Base-by-base conservation (phyloP, 179 eudicot species). In the Camellia oleifera region DNA sequence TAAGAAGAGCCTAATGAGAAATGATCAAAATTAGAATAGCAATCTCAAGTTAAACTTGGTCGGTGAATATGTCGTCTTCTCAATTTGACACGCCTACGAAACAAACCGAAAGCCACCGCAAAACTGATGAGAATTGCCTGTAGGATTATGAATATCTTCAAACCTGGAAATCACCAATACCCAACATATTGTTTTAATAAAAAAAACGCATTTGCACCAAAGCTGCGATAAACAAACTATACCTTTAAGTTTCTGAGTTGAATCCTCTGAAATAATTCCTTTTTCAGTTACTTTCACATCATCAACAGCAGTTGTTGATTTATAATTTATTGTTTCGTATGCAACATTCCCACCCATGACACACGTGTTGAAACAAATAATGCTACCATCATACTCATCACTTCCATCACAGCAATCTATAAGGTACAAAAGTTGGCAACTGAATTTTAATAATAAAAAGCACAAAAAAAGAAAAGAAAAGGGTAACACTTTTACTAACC, bases 391-490 rank as follows among this genome's bases (percentile, higher is more conserved):
- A 80, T 88, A 89, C 85, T 95, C 99, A 85, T 95, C 99, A 81
- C 98, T 94, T 79, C 99, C 99, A 86, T 95, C 99, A 84, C 99
- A 95, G 74, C 99, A 95, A 86, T 95, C 98, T 95, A 77, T 63
- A 80, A 71, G 74, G 40, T n/a, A 56, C 10, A 32, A 15, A 32
- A 46, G 77, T 50, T 66, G 54, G 20, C 53, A 76, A 58, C 58
- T 72, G 50, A 76, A 69, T 54, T 56, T 12, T 18, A 15, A 44
- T 61, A 44, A 44, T 56, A 52, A 64, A 52, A 20, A 15, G 50
- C 61, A 74, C 23, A 18, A 53, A 14, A 50, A 11, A 17, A 61
- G 1, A 26, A 26, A 26, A 26, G 32, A 26, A 26, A 26, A 0
- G 32, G 32, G 32, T 17, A 13, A 5, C 42, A 48, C 11, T 61